These are phyloP conservation scores for Paxillus rubicundulus DNA, from an alignment of 768 basidiomycete species.

Conservation along the genomic window DNA sequence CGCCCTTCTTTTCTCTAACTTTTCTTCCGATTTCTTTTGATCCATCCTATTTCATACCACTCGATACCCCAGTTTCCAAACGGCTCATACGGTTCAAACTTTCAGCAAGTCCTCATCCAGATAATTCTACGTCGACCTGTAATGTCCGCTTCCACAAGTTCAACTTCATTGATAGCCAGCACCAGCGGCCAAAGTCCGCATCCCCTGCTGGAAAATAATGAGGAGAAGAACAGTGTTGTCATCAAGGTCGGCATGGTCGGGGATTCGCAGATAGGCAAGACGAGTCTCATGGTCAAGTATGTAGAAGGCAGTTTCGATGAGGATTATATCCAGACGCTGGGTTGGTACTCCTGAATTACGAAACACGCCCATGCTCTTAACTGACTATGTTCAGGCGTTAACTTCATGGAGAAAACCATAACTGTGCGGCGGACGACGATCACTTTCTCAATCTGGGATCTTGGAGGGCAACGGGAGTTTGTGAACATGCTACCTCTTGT, in stretches of 20 bases:
- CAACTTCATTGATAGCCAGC: constrained; percentile 44
- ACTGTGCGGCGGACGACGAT: constrained; percentile 97
- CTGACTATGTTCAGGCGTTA: constrained; percentile 61
- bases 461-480: constrained; percentile 96
- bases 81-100: constrained; percentile 12
- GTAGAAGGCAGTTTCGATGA: constrained; percentile 98
- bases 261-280: constrained; percentile 99
- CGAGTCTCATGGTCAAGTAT: constrained; percentile 99
- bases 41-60: constrained; percentile 22
- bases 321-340: constrained; percentile 99
- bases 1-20: constrained; percentile 38
- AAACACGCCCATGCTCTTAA: constrained; percentile 7
- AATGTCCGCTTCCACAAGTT: constrained; percentile 52
- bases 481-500: constrained; percentile 99
- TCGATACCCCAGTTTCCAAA: constrained; percentile 25
- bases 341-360: constrained; percentile 40
- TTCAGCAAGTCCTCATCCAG: constrained; percentile 18
- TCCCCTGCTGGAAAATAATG: constrained; percentile 54
- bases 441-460: constrained; percentile 99
- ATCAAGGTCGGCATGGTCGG: constrained; percentile 99
- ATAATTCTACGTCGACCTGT: constrained; percentile 17
- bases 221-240: constrained; percentile 87
- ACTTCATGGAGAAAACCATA: constrained; percentile 99
- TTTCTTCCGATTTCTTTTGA: constrained; percentile 32
- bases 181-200: constrained; percentile 54